Conservation (phyloP, 1,284 basidiomycete genomes). For the Vanrija sp. region DNA sequence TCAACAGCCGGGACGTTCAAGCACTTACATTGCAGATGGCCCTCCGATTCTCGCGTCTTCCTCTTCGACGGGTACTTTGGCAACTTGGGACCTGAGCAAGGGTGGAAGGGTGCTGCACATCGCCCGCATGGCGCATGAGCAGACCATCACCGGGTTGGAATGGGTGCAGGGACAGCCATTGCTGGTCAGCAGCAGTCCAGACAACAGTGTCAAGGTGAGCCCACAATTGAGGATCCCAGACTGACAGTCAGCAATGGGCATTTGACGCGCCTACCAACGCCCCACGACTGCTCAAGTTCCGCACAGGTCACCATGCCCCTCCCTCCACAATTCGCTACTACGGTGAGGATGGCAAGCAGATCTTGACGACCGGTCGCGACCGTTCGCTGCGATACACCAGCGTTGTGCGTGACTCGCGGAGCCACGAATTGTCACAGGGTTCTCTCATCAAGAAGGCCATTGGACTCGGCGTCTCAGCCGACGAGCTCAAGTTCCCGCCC, state of each 20-base stretch:
- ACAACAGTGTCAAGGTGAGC: constrained; percentile 84
- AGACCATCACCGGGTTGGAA: constrained; percentile 70
- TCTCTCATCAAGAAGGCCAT: constrained; percentile 81
- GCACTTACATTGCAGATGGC: constrained; percentile 59
- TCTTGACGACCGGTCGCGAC: constrained; percentile 78
- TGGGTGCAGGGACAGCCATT: constrained; percentile 90
- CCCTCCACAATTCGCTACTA: constrained; percentile 92
- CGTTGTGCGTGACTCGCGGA: constrained; percentile 87
- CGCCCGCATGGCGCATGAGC: constrained; percentile 79
- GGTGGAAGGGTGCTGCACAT: constrained; percentile 77
- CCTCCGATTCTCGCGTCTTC: constrained; percentile 79
- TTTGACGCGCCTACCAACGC: constrained; percentile 85
- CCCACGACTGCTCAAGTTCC: constrained; percentile 82
- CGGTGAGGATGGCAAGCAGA: constrained; percentile 90
- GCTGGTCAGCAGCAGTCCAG: constrained; percentile 78
- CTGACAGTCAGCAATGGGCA: constrained; percentile 79
- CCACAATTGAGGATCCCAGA: constrained; percentile 10
- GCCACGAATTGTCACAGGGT: constrained; percentile 94
- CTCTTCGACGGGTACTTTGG: constrained; percentile 80
- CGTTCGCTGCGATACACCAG: constrained; percentile 83
- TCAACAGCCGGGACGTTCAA: neutral
- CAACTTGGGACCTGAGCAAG: constrained; percentile 83
- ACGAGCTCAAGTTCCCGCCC: constrained; percentile 75
- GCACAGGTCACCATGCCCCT: constrained; percentile 87
- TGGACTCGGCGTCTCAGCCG: constrained; percentile 70